Conservation (phyloP, 208 protist species). For the Wallacemonas sp. region DNA sequence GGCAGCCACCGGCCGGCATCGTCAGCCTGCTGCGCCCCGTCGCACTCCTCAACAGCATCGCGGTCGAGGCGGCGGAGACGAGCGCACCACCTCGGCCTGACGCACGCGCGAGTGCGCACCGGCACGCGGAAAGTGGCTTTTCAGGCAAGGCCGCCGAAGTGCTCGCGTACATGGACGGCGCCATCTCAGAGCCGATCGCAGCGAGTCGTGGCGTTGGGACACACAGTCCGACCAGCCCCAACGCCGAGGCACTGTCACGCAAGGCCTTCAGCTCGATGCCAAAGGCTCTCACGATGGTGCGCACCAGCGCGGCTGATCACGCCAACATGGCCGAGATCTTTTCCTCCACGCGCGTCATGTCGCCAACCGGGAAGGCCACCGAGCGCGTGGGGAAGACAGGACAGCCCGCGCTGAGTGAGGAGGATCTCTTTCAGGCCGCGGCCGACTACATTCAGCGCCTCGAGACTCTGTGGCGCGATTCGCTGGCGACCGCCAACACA, state of each 20-base stretch:
- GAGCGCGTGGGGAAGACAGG: background rate
- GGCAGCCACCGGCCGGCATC: conserved; percentile 26
- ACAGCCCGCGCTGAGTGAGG: conserved; percentile 29
- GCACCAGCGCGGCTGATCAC: conserved; percentile 32
- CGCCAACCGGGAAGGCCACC: background rate
- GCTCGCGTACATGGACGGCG: conserved; percentile 9
- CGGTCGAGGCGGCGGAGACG: conserved; percentile 6
- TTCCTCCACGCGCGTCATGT: background rate
- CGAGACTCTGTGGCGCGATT: conserved; percentile 56
- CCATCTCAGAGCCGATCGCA: no score
- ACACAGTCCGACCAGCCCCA: no score
- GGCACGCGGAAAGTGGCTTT: background rate
- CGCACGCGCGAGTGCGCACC: no score
- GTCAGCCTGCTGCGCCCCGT: conserved; percentile 26
- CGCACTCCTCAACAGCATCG: conserved; percentile 1
- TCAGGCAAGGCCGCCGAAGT: conserved; percentile 1
- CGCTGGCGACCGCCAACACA: conserved; percentile 46
- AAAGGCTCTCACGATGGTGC: conserved; percentile 41
- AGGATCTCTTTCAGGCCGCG: conserved; percentile 56
- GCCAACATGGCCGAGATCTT: conserved; percentile 26
- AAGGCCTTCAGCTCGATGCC: background rate
- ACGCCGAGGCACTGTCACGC: no score
- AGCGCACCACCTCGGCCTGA: no score
- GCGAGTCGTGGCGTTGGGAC: no score
- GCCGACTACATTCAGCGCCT: conserved; percentile 62